Conservation (phyloP, 495 filamentous ascomycete genomes). For the Talaromyces nanjingensis region DNA sequence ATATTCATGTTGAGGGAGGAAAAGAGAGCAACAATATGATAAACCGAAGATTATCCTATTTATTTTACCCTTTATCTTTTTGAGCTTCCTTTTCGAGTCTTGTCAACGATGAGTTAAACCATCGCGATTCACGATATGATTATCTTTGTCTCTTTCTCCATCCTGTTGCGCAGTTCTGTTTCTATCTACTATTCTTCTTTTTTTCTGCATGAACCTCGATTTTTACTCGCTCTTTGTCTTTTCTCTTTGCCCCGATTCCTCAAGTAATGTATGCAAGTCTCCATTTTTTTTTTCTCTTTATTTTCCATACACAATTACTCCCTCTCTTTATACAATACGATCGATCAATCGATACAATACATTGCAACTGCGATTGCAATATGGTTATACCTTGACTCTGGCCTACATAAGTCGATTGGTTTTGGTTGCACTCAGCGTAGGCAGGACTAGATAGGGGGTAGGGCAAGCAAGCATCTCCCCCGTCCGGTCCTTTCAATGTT, state of each 20-base stretch:
- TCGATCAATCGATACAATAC: conserved; percentile 1
- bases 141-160: background rate
- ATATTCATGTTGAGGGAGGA: conserved; percentile 1
- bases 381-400: background rate
- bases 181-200: background rate
- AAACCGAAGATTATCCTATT: background rate
- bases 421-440: too few relatives aligned
- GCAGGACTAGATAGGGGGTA: too few relatives aligned
- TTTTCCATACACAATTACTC: background rate
- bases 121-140: background rate
- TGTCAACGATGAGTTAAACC: background rate
- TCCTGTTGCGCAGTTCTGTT: background rate
- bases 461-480: too few relatives aligned
- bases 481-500: too few relatives aligned
- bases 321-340: conserved; percentile 6
- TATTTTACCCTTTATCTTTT: background rate
- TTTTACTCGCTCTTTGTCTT: background rate
- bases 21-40: conserved; percentile 15
- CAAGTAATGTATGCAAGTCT: conserved; percentile 5
- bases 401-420: background rate
- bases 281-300: background rate
- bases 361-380: background rate
- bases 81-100: background rate
- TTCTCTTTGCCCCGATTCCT: background rate
- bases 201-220: background rate